Base-by-base conservation (phyloP, 1,284 basidiomycete species). In the Ceratobasidium theobromae region DNA sequence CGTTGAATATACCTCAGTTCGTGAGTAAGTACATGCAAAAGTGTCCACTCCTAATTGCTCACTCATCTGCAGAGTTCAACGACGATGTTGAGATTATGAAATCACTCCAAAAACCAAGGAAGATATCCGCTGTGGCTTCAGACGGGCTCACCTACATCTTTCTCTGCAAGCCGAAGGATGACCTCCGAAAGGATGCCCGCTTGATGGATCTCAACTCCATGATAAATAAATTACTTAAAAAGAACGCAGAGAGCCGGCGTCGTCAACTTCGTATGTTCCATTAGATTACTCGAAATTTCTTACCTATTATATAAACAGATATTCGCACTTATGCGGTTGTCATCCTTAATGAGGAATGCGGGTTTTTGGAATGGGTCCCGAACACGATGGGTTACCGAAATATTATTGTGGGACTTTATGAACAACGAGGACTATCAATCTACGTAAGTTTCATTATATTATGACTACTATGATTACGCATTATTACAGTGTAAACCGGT, bases 151-250 rank as follows among this genome's bases (percentile, higher is more conserved):
- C 80, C 1, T 98, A 98, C 77, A 89, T 87, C 73, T 99, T 99
- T 81, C 81, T 99, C 14, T 95, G 93, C 70, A 99, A 99, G 77
- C 96, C 97, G 1, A 95, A 95, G 76, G 97, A 99, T 74, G 97
- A 99, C 76, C 80, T 99, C 49, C 85, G 97, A 49, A 99, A 99
- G 77, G 97, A 99, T 74, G 95, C 96, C 0, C 85, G 97, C 8
- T 77, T 99, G 67, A 99, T 99, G 96, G 97, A 99, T 75, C 93
- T 99, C 76, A 95, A 98, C 73, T 86, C 92, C 2, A 96, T 99
- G 79, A 96, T 99, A 79, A 99, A 99, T 79, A 98, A 98, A 75
- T 79, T 99, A 14, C 81, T 99, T 65, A 96, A 96, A 74, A 88
- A 91, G 21, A 93, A 95, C 72, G 94, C 95, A 0, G 93, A 98